phyloP scores from a whole-genome alignment of 495 filamentous ascomycete species.

The Trichoderma virens region DNA sequence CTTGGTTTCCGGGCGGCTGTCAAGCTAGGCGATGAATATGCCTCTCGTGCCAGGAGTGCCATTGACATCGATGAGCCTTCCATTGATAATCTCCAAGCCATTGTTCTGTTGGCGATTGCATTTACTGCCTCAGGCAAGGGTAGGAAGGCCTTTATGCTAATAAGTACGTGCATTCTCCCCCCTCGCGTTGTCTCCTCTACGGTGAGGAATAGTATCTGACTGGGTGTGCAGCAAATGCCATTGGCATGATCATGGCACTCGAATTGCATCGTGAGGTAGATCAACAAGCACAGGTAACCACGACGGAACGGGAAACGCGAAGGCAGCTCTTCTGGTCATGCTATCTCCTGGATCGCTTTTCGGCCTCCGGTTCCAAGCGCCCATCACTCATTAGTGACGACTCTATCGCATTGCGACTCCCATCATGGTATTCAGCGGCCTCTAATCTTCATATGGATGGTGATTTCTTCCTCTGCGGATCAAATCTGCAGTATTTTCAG shows the following conservation, averaged over 20 bases:
- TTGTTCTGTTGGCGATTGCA: slow-evolving; percentile 66
- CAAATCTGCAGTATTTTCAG: slow-evolving; percentile 59
- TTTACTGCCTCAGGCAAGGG: slow-evolving; percentile 71
- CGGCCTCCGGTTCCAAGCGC: slow-evolving; percentile 68
- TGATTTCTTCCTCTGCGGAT: slow-evolving; percentile 66
- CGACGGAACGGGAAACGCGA: slow-evolving; percentile 62
- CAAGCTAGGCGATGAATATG: slow-evolving; percentile 58
- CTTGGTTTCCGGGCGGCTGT: slow-evolving; percentile 52
- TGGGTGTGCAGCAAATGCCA: slow-evolving; percentile 52
- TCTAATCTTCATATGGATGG: slow-evolving; percentile 55
- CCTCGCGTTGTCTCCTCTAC: background rate
- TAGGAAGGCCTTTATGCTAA: slow-evolving; percentile 78
- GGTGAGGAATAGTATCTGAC: background rate
- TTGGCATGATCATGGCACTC: slow-evolving; percentile 73
- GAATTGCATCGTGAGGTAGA: slow-evolving; percentile 68
- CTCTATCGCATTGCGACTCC: slow-evolving; percentile 62
- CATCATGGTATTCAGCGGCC: slow-evolving; percentile 54
- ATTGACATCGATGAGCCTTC: slow-evolving; percentile 73
- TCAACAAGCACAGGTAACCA: slow-evolving; percentile 43
- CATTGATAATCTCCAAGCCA: slow-evolving; percentile 64
- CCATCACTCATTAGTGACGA: slow-evolving; percentile 70
- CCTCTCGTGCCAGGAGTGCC: slow-evolving; percentile 54
- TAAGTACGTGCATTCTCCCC: slow-evolving; percentile 44
- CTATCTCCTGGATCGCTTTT: slow-evolving; percentile 75
- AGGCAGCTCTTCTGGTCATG: slow-evolving; percentile 76